Conservation (phyloP, 2,329 filamentous ascomycete genomes). For the Talaromyces sp. region DNA sequence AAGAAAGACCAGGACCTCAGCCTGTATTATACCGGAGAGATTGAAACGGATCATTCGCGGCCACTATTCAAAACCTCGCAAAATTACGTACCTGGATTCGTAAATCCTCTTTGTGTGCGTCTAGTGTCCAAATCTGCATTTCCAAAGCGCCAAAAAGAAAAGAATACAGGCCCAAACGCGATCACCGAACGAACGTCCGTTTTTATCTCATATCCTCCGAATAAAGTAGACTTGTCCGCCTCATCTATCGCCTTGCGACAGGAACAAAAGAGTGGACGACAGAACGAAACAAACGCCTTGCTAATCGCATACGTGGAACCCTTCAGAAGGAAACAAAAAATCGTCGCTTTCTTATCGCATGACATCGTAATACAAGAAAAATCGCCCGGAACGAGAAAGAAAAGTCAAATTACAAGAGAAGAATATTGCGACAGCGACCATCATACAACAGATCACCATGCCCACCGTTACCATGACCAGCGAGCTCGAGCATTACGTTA, state of each 20-base stretch:
- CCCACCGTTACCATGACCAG: conserved; percentile 33
- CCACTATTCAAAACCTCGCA: neutral
- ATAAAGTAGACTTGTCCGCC: neutral
- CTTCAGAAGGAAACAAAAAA: conserved; percentile 18
- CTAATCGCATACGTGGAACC: conserved; percentile 21
- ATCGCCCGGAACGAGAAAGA: conserved; percentile 3
- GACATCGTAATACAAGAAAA: conserved; percentile 14
- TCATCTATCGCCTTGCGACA: neutral
- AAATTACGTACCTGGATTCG: neutral
- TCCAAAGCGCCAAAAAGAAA: conserved; percentile 13
- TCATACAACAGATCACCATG: conserved; percentile 23
- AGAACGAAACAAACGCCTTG: conserved; percentile 20
- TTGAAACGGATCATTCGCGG: neutral
- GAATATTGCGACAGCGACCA: conserved; percentile 11
- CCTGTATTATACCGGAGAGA: neutral
- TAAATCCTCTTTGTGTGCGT: neutral
- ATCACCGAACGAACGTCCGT: neutral
- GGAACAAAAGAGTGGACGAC: conserved; percentile 2
- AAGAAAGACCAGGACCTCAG: neutral
- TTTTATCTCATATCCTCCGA: neutral
- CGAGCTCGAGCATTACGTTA: conserved; percentile 33
- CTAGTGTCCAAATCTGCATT: neutral
- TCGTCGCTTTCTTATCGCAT: neutral
- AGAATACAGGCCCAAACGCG: conserved; percentile 12
- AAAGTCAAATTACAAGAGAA: neutral